Evolutionary conservation across 2,329 filamentous ascomycete species (phyloP).

Genomic region (Tolypocladium amazonense): DNA sequence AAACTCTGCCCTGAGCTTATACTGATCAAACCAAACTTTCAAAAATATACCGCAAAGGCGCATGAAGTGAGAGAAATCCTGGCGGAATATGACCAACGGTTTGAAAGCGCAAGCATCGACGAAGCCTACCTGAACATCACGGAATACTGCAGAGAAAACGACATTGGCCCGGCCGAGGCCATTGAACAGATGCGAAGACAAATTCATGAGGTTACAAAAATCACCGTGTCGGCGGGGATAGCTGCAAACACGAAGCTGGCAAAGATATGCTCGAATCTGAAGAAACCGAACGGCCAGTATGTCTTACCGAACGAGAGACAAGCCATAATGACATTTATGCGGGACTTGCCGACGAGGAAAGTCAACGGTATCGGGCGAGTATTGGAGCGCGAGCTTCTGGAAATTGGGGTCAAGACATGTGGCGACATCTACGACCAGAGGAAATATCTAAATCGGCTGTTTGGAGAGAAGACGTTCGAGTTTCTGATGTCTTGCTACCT

Average conservation of each 20-base stretch:
- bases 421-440: slow-evolving; percentile 76
- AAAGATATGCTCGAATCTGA: slow-evolving; percentile 91
- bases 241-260: slow-evolving; percentile 87
- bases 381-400: slow-evolving; percentile 79
- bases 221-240: slow-evolving; percentile 91
- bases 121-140: slow-evolving; percentile 97
- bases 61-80: slow-evolving; percentile 76
- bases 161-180: slow-evolving; percentile 58
- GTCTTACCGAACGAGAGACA: slow-evolving; percentile 59
- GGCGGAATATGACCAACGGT: slow-evolving; percentile 77
- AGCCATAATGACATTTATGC: slow-evolving; percentile 79
- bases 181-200: slow-evolving; percentile 70
- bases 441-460: slow-evolving; percentile 63
- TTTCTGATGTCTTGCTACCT: slow-evolving; percentile 80
- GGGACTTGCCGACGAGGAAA: slow-evolving; percentile 71
- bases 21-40: slow-evolving; percentile 73
- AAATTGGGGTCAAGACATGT: slow-evolving; percentile 79
- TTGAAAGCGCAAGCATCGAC: slow-evolving; percentile 89
- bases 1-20: slow-evolving; percentile 85
- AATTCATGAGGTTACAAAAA: slow-evolving; percentile 62
- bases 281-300: slow-evolving; percentile 95
- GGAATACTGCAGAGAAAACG: slow-evolving; percentile 62
- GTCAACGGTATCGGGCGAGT: slow-evolving; percentile 94
- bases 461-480: slow-evolving; percentile 82
- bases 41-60: slow-evolving; percentile 86